Evolutionary conservation across 139 green algal species (phyloP).

Genomic region (Nannochloris sp.): DNA sequence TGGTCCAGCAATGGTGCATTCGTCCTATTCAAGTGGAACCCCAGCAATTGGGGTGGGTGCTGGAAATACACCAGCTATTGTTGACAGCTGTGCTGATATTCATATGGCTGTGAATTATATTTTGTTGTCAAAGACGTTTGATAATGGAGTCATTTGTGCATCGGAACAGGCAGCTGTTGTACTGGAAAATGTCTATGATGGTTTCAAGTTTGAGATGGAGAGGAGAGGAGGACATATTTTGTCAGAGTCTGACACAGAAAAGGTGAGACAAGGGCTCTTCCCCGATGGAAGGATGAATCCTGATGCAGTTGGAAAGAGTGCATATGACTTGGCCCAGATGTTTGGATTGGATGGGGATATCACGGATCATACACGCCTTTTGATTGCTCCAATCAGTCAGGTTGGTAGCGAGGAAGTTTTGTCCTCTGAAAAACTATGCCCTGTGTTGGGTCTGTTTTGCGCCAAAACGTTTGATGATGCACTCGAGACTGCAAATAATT

Average conservation of each 20-base stretch:
- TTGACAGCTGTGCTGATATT: constrained; percentile 55
- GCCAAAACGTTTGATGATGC: not conserved
- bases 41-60: constrained; percentile 58
- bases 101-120: constrained; percentile 26
- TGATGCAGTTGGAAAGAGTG: constrained; percentile 52
- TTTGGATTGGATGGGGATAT: constrained; percentile 31
- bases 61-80: constrained; percentile 60
- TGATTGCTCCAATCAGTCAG: constrained; percentile 4
- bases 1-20: constrained; percentile 55
- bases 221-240: constrained; percentile 52
- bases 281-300: constrained; percentile 51
- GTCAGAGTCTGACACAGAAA: constrained; percentile 43
- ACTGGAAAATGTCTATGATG: constrained; percentile 41
- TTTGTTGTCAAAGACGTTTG: constrained; percentile 37
- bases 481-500: not conserved
- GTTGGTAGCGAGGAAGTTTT: constrained; percentile 48
- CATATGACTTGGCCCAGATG: constrained; percentile 41
- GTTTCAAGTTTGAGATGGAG: constrained; percentile 34
- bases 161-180: constrained; percentile 57
- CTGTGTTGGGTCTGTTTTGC: constrained; percentile 35
- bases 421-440: constrained; percentile 62
- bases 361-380: not conserved
- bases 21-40: constrained; percentile 55
- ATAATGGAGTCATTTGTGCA: constrained; percentile 66
- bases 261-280: constrained; percentile 37